Conservation (phyloP, 306 rosid species). For the Cucumis cinereus region DNA sequence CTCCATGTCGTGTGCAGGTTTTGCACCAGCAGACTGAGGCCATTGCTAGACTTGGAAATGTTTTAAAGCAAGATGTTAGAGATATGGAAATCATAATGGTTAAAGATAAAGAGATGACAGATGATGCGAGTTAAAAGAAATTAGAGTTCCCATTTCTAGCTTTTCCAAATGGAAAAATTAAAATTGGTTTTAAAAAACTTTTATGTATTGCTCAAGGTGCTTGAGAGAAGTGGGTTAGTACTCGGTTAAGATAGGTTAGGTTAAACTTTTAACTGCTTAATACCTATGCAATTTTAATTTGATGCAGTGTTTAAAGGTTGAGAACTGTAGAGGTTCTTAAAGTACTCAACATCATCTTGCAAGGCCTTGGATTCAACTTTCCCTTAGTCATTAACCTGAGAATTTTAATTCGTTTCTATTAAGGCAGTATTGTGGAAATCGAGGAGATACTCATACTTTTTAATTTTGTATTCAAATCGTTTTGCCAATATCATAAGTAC, state of each 20-base stretch:
- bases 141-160: constrained; percentile 24
- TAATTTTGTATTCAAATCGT: no score
- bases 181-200: neutral
- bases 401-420: neutral
- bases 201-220: neutral
- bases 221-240: neutral
- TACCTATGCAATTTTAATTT: neutral
- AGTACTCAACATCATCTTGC: neutral
- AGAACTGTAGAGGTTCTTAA: neutral
- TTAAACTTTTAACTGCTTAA: neutral
- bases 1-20: constrained; percentile 32
- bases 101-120: constrained; percentile 32
- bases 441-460: no score
- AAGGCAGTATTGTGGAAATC: neutral
- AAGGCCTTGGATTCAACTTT: neutral
- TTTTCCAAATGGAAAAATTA: neutral
- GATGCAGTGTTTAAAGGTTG: neutral
- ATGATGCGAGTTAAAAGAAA: constrained; percentile 16
- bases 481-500: no score
- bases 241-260: neutral
- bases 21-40: constrained; percentile 95
- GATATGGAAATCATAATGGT: constrained; percentile 87
- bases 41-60: constrained; percentile 76
- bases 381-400: neutral
- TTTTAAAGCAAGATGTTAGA: constrained; percentile 77